Conservation (phyloP, 192 early-diverging fungal genomes). For the Thamnidium elegans region DNA sequence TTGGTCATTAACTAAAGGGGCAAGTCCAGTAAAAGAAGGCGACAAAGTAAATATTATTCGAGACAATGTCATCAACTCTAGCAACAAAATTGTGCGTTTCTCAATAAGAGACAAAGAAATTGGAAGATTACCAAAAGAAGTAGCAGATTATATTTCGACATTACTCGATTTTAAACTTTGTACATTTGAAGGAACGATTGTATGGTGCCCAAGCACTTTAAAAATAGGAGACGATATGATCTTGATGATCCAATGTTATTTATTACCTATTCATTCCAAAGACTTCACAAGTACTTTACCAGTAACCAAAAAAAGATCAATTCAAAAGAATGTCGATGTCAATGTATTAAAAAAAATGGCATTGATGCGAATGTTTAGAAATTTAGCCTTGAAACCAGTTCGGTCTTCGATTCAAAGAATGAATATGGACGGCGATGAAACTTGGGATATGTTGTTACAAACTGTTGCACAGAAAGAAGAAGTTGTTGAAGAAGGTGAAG, state of each 20-base stretch:
- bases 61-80: conserved; percentile 23
- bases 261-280: conserved; percentile 19
- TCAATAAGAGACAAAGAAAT: conserved; percentile 39
- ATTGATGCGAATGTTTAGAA: conserved; percentile 16
- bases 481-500: conserved; percentile 23
- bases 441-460: conserved; percentile 9
- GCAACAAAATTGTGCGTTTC: conserved; percentile 53
- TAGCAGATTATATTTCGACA: conserved; percentile 41
- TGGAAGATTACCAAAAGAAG: conserved; percentile 42
- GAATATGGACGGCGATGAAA: background rate
- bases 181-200: conserved; percentile 44
- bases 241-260: conserved; percentile 38
- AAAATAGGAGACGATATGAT: conserved; percentile 47
- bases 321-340: background rate
- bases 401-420: conserved; percentile 20
- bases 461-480: conserved; percentile 4
- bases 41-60: conserved; percentile 37
- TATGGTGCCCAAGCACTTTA: conserved; percentile 28
- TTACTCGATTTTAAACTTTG: conserved; percentile 47
- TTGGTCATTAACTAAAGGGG: conserved; percentile 43
- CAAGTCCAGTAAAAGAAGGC: conserved; percentile 37
- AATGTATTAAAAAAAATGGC: conserved; percentile 18
- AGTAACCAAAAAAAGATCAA: background rate
- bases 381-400: conserved; percentile 16
- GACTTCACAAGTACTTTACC: background rate